Conservation (phyloP, 805 yeast species). For the Lachancea lanzarotensis region DNA sequence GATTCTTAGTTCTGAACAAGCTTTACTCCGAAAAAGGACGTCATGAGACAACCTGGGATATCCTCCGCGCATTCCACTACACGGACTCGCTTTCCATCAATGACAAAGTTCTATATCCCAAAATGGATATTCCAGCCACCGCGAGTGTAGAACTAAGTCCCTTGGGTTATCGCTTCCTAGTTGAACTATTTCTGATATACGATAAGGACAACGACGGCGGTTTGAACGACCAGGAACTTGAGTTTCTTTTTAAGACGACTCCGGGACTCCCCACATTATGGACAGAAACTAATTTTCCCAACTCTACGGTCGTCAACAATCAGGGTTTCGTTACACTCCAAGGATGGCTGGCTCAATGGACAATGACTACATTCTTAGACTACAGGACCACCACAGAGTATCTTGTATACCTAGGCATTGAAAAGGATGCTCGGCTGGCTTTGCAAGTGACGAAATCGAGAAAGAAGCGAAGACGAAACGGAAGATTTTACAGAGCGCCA, state of each 20-base stretch:
- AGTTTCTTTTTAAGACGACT: conserved; percentile 71
- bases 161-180: conserved; percentile 83
- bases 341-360: conserved; percentile 99
- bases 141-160: conserved; percentile 91
- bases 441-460: conserved; percentile 79
- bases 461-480: conserved; percentile 56
- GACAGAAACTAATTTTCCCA: conserved; percentile 81
- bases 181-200: conserved; percentile 78
- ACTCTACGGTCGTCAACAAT: conserved; percentile 82
- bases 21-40: conserved; percentile 85
- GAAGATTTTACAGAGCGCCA: conserved; percentile 59
- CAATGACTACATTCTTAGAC: conserved; percentile 87
- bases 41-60: conserved; percentile 97
- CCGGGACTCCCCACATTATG: conserved; percentile 89
- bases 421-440: conserved; percentile 45
- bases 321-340: conserved; percentile 86
- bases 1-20: conserved; percentile 71
- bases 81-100: conserved; percentile 85
- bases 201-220: conserved; percentile 98
- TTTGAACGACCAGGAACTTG: conserved; percentile 64
- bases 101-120: conserved; percentile 74
- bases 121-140: conserved; percentile 61
- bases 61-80: conserved; percentile 78
- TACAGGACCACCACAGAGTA: conserved; percentile 80
- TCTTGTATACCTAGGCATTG: conserved; percentile 85